Evolutionary conservation across 2,329 filamentous ascomycete species (phyloP).

Genomic region (Aspergillus clavatus): DNA sequence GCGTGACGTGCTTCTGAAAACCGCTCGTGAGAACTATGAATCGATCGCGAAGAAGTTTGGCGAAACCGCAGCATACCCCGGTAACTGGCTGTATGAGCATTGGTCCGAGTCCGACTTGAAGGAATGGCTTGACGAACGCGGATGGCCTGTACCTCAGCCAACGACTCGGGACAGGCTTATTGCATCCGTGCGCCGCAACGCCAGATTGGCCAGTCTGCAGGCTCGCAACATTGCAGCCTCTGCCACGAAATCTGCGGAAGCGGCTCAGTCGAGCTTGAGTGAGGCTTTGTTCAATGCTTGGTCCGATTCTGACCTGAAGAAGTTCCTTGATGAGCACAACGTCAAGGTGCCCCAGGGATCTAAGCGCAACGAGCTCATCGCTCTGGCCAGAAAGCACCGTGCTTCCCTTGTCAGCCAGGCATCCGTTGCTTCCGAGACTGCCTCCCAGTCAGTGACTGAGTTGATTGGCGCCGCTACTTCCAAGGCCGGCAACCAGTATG

Average conservation of each 20-base stretch:
- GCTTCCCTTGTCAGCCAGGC: conserved; percentile 52
- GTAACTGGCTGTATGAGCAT: conserved; percentile 85
- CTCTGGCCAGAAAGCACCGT: conserved; percentile 82
- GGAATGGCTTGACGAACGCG: conserved; percentile 84
- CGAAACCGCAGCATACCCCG: conserved; percentile 79
- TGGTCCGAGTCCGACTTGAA: conserved; percentile 95
- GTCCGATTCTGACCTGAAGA: conserved; percentile 85
- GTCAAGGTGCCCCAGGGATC: conserved; percentile 89
- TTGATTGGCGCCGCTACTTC: conserved; percentile 66
- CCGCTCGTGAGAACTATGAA: conserved; percentile 78
- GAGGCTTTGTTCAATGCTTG: conserved; percentile 84
- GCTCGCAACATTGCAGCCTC: conserved; percentile 57
- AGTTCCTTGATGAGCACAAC: conserved; percentile 85
- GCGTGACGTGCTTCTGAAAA: conserved; percentile 73
- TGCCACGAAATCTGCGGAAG: conserved; percentile 60
- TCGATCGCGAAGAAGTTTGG: conserved; percentile 67
- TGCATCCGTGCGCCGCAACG: conserved; percentile 84
- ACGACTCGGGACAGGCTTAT: conserved; percentile 81
- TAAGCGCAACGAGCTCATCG: conserved; percentile 81
- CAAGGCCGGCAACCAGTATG: conserved; percentile 69
- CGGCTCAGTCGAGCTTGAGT: conserved; percentile 68
- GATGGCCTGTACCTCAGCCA: conserved; percentile 80
- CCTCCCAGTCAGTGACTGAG: conserved; percentile 44
- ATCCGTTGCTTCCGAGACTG: conserved; percentile 49
- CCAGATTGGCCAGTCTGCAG: conserved; percentile 69